Base-by-base conservation (phyloP, 768 basidiomycete species). In the Hortiboletus campestris region DNA sequence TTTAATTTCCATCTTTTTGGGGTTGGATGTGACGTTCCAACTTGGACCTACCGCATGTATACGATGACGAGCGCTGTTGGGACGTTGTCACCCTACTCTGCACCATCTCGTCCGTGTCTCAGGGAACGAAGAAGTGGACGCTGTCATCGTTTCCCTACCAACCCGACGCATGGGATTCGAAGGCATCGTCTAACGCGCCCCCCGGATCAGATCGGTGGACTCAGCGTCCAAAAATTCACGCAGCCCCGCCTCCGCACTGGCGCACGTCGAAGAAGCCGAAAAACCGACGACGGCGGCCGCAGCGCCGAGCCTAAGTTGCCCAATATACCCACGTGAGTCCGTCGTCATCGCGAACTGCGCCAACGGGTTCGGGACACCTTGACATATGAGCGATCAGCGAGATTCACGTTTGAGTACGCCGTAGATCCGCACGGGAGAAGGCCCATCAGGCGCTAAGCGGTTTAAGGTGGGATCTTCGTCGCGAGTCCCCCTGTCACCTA, bases 401-500 rank as follows among this genome's bases (percentile, higher is more conserved):
- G 61, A 59, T 59, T 63, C 60, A 41, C 60, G 31, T 45, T 55
- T 40, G 49, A 32, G 40, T 47, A 16, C 4, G 38, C 19, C 13
- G 57, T 28, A 47, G 57, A 59, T 59, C 57, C 41, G 29, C 28
- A 8, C 39, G 40, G 45, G 10, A n/a, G 46, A 47, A 38, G 28
- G 45, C 25, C 25, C 32, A 35, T 14, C 17, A 8, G 7, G 10
- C 4, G 17, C n/a, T 31, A 29, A n/a, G 19, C 31, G 10, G 12
- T 20, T 49, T n/a, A 39, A 20, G n/a, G 48, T n/a, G 29, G 19
- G 55, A 64, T 63, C 59, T 52, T 64, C 49, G 19, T 22, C 12
- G 19, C 34, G 13, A 14, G 55, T 40, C 62, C 62, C 61, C 62
- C 62, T 47, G 59, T 40, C 63, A 55, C 63, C 51, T n/a, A 0